Evolutionary conservation across 352 stramenopile species (phyloP), one percentile per base, ranked within the genome.

Genomic region (Pythium brassicae): DNA sequence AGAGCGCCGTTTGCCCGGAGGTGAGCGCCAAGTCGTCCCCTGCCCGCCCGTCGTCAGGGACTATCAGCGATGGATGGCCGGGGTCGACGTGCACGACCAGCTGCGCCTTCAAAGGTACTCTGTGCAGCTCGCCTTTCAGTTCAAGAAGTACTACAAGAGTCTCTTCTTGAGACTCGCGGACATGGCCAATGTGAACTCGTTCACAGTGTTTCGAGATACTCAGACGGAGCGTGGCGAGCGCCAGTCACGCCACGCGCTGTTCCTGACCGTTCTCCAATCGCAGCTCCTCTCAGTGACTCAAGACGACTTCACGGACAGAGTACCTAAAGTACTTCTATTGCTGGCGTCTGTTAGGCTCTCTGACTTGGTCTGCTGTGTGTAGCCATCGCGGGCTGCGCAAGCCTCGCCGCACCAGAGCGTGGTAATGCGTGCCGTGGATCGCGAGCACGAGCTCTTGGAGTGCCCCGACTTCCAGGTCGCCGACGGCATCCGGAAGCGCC

Each of bases 101-200:
- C 23, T 50, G 2, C 22, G 44, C 19, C 22, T 50, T 5, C 44
- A 50, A 20, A 26, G 44, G 11, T 50, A 50, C 44, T 50, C 44
- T 4, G 4, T 34, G 2, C 44, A 50, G 22, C 22, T 50, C 9
- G 17, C 44, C 12, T 3, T 34, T 7, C 25, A 27, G 12, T 50
- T 50, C 25, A 50, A 14, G 7, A 50, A 50, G 44, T 50, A 50
- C 44, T 50, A 50, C 44, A 50, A 50, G 22, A 11, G 11, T n/a
- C 44, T 35, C 10, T 50, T 35, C 4, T 11, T 50, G 9, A 22
- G 44, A 11, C 22, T 50, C 12, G 11, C 11, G 3, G 44, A 50
- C 44, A 50, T n/a, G 44, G 23, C 22, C 3, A 35, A 5, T 12
- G 44, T 50, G 2, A 50, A 22, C 25, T 11, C 25, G 23, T 50